These are phyloP conservation scores for Globisporangium canariense DNA, from an alignment of 352 stramenopile species.

Conservation along the genomic window DNA sequence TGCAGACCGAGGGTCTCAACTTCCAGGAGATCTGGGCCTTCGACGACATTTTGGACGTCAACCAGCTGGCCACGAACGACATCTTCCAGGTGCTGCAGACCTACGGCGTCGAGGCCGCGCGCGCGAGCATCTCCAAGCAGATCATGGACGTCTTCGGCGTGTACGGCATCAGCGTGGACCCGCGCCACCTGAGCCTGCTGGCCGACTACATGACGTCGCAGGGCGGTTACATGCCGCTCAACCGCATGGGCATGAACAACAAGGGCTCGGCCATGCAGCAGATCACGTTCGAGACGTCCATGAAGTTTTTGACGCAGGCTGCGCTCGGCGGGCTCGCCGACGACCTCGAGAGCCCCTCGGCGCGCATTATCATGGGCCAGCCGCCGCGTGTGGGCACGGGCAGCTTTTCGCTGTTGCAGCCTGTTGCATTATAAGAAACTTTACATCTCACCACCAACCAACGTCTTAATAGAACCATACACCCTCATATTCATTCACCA, in stretches of 20 bases:
- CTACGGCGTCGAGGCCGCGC: constrained; percentile 98
- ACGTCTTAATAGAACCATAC: constrained; percentile 10
- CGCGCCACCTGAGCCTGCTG: constrained; percentile 97
- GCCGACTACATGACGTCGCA: constrained; percentile 99
- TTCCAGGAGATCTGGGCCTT: constrained; percentile 98
- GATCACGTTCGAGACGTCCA: constrained; percentile 99
- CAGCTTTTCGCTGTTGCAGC: constrained; percentile 93
- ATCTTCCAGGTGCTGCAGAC: constrained; percentile 95
- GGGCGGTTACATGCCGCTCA: constrained; percentile 97
- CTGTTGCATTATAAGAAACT: constrained; percentile 64
- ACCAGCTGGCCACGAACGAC: constrained; percentile 97
- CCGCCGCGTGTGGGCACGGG: constrained; percentile 94
- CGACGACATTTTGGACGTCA: constrained; percentile 91
- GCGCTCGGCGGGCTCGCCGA: constrained; percentile 90
- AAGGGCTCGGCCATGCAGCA: constrained; percentile 96
- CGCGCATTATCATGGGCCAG: constrained; percentile 94
- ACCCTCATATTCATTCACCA: constrained; percentile 3
- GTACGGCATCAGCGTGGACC: constrained; percentile 99
- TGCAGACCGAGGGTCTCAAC: constrained; percentile 97
- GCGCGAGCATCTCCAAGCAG: constrained; percentile 97
- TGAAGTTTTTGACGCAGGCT: constrained; percentile 97
- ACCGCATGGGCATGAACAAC: constrained; percentile 96
- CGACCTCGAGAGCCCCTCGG: constrained; percentile 91
- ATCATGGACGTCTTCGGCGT: constrained; percentile 99
- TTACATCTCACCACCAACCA: not conserved